Evolutionary conservation across 768 basidiomycete genomes (phyloP).

Genomic region (Xanthoconium purpureum): DNA sequence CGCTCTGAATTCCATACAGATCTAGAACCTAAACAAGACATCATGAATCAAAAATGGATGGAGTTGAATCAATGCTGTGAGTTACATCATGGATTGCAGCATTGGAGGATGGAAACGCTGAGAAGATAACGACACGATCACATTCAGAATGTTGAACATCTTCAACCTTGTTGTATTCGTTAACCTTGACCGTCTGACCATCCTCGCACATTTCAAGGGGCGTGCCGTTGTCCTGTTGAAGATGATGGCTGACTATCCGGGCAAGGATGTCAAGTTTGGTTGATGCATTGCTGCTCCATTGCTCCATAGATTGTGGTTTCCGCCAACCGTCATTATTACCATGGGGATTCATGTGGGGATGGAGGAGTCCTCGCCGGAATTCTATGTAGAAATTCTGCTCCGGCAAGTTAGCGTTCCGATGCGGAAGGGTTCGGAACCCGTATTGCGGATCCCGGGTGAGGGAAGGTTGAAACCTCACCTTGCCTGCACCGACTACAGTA

Average conservation of each 20-base stretch:
- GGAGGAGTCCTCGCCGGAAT: slow-evolving; percentile 3
- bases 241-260: background rate
- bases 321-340: background rate
- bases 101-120: background rate
- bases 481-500: background rate
- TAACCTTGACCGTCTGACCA: background rate
- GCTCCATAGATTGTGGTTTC: background rate
- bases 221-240: background rate
- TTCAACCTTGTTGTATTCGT: background rate
- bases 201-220: background rate
- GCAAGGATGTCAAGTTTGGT: slow-evolving; percentile 5
- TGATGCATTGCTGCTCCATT: background rate
- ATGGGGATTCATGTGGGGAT: background rate
- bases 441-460: too few relatives aligned
- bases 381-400: slow-evolving; percentile 17
- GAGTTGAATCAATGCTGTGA: background rate
- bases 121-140: background rate
- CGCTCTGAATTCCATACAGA: background rate
- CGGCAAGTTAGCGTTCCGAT: too few relatives aligned
- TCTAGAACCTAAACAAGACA: background rate
- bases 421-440: too few relatives aligned
- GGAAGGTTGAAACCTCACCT: background rate
- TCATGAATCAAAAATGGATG: background rate
- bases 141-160: background rate
- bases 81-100: background rate